Base-by-base conservation (phyloP, 257 asterid species). In the Fraxinus americana region DNA sequence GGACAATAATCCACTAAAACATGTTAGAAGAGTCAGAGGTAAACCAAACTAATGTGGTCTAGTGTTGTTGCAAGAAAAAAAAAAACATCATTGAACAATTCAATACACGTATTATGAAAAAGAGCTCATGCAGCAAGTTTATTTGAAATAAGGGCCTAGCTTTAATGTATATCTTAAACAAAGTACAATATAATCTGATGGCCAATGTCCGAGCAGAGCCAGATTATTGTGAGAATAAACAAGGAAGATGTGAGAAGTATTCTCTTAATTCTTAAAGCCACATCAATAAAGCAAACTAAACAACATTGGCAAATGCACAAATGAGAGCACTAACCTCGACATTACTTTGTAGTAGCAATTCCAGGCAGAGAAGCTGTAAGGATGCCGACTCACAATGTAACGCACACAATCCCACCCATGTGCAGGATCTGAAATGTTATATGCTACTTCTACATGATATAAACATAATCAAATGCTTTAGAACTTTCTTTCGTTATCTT, bases 331-430 rank as follows among this genome's bases (percentile, higher is more conserved):
- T 38, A 70, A 91, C 97, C 92, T 92, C 57, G 90, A 77, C 72
- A 92, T 85, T 75, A 90, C 94, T 90, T 85, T 92, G 78, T 92
- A 94, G 87, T 87, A 94, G 91, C 89, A 92, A 80, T 87, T 94
- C 98, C 98, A 94, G 48, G 97, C 97, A 82, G 97, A 82, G 78
- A 88, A 84, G 92, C 96, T 92, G 81, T 84, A 80, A 74, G 98
- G 98, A 82, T 81, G 91, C 70, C 85, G 90, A 79, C 74, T 74
- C 70, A 91, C 91, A 83, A 94, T 79, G 82, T 82, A 79, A 29
- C 92, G 95, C 52, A 89, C 95, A 75, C 82, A 87, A 30, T 90
- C 94, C 85, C 89, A 91, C 61, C 94, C 98, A 67, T 78, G 92
- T 41, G 87, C 82, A 82, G 97, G 94, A 83, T 92, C 97, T 76